Conservation (phyloP, 805 yeast genomes). For the Yarrowia phangngaensis region DNA sequence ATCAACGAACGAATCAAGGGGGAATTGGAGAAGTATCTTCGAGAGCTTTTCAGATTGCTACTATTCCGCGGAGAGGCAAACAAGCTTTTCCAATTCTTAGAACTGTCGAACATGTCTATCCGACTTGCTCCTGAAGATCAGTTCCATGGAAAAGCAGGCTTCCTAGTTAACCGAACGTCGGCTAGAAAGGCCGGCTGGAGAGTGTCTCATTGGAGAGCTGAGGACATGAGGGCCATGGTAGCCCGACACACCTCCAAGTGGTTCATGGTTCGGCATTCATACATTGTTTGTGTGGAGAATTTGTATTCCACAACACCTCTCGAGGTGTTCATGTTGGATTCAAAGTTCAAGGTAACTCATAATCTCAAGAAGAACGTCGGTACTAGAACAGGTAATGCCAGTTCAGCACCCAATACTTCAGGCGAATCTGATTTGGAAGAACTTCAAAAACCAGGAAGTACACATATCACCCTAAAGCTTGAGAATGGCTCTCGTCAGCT, state of each 20-base stretch:
- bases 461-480: conserved; percentile 34
- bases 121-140: conserved; percentile 77
- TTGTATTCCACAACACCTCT: conserved; percentile 81
- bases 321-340: conserved; percentile 88
- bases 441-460: conserved; percentile 5
- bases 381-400: neutral
- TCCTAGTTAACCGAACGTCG: conserved; percentile 69
- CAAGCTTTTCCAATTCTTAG: conserved; percentile 78
- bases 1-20: conserved; percentile 28
- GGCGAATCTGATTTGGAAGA: conserved; percentile 23
- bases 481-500: conserved; percentile 45
- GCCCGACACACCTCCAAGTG: conserved; percentile 88
- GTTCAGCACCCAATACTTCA: conserved; percentile 1
- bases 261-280: conserved; percentile 82
- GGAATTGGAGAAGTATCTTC: conserved; percentile 62
- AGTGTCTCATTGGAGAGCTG: conserved; percentile 78
- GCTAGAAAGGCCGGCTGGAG: conserved; percentile 94
- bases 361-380: conserved; percentile 28
- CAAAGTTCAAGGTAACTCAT: conserved; percentile 52
- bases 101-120: conserved; percentile 82
- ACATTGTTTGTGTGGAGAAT: conserved; percentile 79
- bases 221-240: conserved; percentile 81
- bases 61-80: conserved; percentile 78
- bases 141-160: conserved; percentile 86
- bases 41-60: conserved; percentile 54